These are phyloP conservation scores for Piper longum DNA, from an alignment of 164 flowering plant genomes.

Conservation along the genomic window DNA sequence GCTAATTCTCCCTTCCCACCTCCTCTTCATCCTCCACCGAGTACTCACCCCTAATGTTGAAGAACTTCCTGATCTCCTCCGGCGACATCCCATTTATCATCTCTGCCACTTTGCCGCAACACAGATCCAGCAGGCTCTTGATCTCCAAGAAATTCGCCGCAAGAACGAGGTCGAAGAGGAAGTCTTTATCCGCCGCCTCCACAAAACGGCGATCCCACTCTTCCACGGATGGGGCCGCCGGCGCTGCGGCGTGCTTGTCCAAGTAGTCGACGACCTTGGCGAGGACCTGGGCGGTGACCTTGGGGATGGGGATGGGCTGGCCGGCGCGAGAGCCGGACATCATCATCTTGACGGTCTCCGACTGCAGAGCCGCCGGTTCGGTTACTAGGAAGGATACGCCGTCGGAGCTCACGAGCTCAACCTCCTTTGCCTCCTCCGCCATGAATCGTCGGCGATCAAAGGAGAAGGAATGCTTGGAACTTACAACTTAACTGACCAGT, in stretches of 20 bases:
- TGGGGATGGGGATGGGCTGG: conserved; percentile 33
- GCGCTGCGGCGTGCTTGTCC: conserved; percentile 50
- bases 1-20: conserved; percentile 62
- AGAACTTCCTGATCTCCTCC: conserved; percentile 47
- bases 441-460: no score
- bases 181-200: conserved; percentile 11
- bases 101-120: conserved; percentile 56
- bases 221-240: conserved; percentile 14
- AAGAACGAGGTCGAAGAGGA: conserved; percentile 21
- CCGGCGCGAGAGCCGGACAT: conserved; percentile 64
- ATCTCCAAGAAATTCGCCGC: conserved; percentile 54
- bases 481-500: no score
- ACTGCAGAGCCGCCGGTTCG: conserved; percentile 47
- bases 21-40: conserved; percentile 64
- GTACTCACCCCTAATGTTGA: conserved; percentile 54
- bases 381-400: conserved; percentile 56
- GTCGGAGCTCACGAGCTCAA: conserved; percentile 48
- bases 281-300: conserved; percentile 38
- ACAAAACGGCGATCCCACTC: conserved; percentile 3
- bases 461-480: no score
- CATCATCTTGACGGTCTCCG: conserved; percentile 67
- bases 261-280: conserved; percentile 73
- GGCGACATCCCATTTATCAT: conserved; percentile 64
- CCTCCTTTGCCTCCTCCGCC: conserved; percentile 19
- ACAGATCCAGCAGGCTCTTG: conserved; percentile 46